Base-by-base conservation (phyloP, 2,329 filamentous ascomycete species). In the Colletotrichum sp. region DNA sequence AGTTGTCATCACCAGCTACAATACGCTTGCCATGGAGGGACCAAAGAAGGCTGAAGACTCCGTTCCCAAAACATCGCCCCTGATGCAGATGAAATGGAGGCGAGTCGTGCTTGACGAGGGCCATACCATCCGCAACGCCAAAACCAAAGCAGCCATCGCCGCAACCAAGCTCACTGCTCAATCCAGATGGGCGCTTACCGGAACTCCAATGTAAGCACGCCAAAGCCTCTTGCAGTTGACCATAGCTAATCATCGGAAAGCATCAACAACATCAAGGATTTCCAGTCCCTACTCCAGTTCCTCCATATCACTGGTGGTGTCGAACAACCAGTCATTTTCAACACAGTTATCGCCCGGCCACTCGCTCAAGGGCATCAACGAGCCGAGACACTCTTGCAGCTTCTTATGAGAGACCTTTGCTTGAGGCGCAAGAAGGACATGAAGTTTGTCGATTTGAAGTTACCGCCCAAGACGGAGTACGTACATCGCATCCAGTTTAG, bases 341-440 rank as follows among this genome's bases (percentile, higher is more conserved):
- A 95, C 79, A 87, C 89, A 15, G 89, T 93, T 36, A 89, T 97
- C 76, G 92, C 93, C 52, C 90, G 94, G 34, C 94, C 94, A 6
- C 88, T 98, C 10, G 90, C 89, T 68, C 70, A 83, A 8, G 92
- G 91, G 2, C 89, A 92, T 18, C 82, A 85, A 1, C 86, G 88
- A 39, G 93, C 92, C 15, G 92, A 92, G 64, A 84, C 89, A 13
- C 86, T 96, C 5, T 88, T 98, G 5, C 94, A 96, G 81, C 90
- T 92, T 7, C 88, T 98, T 60, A 96, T 98, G 92, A 89, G 89
- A n/a, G 92, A 94, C 21, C 90, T 98, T 63, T 97, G 95, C 80
- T 88, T 98, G 26, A 91, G 96, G 49, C 92, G 96, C 49, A 94
- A 93, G 83, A 98, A 98, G 83, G 93, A 96, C 72, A 98, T 98